These are phyloP conservation scores for Xylariaceae sp. DNA, from an alignment of 2,329 filamentous ascomycete genomes.

Conservation along the genomic window DNA sequence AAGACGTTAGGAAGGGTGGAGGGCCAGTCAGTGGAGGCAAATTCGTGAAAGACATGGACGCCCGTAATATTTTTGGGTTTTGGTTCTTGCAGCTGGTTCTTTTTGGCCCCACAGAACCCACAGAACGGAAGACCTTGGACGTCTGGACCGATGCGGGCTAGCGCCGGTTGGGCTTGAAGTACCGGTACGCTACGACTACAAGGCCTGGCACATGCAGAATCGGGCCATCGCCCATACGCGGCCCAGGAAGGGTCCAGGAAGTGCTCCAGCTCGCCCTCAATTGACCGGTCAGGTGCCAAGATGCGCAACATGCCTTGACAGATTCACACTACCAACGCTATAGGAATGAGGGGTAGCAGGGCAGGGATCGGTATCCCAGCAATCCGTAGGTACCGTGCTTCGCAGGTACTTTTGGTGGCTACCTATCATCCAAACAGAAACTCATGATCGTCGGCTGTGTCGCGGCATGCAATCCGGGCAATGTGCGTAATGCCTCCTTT, in stretches of 20 bases:
- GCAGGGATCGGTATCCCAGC: background rate
- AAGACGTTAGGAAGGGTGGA: background rate
- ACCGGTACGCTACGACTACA: background rate
- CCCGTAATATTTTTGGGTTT: too few relatives aligned
- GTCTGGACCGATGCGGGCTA: background rate
- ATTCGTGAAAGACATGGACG: background rate
- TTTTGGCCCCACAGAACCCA: background rate
- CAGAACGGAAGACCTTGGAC: background rate
- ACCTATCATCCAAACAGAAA: background rate
- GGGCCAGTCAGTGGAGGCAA: background rate
- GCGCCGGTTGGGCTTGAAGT: background rate
- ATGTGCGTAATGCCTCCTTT: too few relatives aligned
- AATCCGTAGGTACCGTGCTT: too few relatives aligned
- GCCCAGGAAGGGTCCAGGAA: background rate
- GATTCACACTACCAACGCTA: background rate
- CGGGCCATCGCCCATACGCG: background rate
- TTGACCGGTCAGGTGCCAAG: background rate
- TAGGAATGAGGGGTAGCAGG: background rate
- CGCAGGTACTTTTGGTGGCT: background rate
- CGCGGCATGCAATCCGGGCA: too few relatives aligned
- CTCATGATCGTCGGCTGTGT: too few relatives aligned
- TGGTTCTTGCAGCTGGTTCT: too few relatives aligned
- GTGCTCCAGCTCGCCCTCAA: background rate
- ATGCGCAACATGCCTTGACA: background rate
- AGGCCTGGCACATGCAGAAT: background rate